Evolutionary conservation across 805 yeast genomes (phyloP), one percentile per base, ranked within the genome.

Genomic region (Zygosaccharomyces kombuchaensis): DNA sequence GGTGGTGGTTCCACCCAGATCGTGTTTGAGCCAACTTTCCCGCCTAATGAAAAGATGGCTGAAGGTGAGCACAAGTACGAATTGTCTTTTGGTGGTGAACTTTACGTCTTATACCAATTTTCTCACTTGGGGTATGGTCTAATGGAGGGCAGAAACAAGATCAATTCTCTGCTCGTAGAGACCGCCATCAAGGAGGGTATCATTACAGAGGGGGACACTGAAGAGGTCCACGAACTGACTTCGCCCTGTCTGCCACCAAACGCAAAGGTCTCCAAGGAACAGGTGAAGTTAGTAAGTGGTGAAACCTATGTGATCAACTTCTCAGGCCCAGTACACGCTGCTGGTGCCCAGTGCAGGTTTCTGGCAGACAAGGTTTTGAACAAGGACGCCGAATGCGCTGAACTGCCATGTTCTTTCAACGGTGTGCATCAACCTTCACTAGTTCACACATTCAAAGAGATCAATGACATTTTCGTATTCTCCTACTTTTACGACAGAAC

Each of bases 1-100:
- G 99, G 99, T 57, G 99, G 99, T 60, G 98, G 98, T 3, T 88
- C 97, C 6, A 93, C 99, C 10, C 99, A 95, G 71, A 89, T 93
- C 70, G 99, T 93, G 6, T 93, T 93, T 66, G 98, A 93, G 73
- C 99, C 99, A 17, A 76, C 76, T n/a, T 81, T 81, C 62, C 67
- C 72, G 43, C 72, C 78, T 36, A 74, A 75, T 38, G 84, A 82
- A 57, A 63, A 72, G 53, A 78, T 91, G 84, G 69, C 76, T 39
- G 89, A 82, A 9, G 96, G 97, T 48, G 97, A 90, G 61, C 95
- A 88, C 70, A 86, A 87, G 67, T 89, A 82, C 63, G 77, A 78
- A 51, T 75, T 89, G 55, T 66, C 74, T 17, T 93, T 91, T 66
- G 98, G 96, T 49, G 84, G 84, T 46, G 75, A 87, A 53, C 77